Evolutionary conservation across 495 filamentous ascomycete species (phyloP).

Genomic region (Xylaria castorea): DNA sequence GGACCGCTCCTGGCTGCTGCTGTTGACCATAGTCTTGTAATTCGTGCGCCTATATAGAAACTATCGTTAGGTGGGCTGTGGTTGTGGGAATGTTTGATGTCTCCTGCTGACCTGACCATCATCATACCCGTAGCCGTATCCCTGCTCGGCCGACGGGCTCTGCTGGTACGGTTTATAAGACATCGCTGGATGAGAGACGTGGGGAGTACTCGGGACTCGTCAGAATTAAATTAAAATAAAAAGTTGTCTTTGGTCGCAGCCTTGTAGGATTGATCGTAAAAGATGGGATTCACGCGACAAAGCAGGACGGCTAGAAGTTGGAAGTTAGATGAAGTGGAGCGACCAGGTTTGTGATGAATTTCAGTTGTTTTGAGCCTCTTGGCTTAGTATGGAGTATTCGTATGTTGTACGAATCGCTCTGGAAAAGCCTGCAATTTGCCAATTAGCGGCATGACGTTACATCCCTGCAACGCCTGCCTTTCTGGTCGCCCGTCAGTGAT

Average conservation of each 20-base stretch:
- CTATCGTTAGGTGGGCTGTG: not conserved
- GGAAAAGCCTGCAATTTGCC: constrained; percentile 10
- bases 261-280: not conserved
- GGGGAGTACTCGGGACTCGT: not conserved
- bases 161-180: constrained; percentile 56
- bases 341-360: constrained; percentile 8
- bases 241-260: not conserved
- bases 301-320: not conserved
- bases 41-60: constrained; percentile 44
- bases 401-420: constrained; percentile 9
- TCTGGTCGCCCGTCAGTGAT: not conserved
- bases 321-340: constrained; percentile 16
- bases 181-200: constrained; percentile 37
- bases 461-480: constrained; percentile 12
- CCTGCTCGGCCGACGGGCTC: constrained; percentile 51
- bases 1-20: constrained; percentile 32
- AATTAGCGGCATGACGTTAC: constrained; percentile 2
- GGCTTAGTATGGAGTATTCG: not conserved
- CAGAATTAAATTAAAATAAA: not conserved
- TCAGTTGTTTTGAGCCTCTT: constrained; percentile 8
- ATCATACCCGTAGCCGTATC: constrained; percentile 47
- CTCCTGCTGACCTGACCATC: constrained; percentile 38
- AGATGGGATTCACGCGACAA: not conserved
- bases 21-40: constrained; percentile 46
- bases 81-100: not conserved